Evolutionary conservation across 352 stramenopile species (phyloP), one percentile per base, ranked within the genome.

Genomic region (Pythium aquatile): DNA sequence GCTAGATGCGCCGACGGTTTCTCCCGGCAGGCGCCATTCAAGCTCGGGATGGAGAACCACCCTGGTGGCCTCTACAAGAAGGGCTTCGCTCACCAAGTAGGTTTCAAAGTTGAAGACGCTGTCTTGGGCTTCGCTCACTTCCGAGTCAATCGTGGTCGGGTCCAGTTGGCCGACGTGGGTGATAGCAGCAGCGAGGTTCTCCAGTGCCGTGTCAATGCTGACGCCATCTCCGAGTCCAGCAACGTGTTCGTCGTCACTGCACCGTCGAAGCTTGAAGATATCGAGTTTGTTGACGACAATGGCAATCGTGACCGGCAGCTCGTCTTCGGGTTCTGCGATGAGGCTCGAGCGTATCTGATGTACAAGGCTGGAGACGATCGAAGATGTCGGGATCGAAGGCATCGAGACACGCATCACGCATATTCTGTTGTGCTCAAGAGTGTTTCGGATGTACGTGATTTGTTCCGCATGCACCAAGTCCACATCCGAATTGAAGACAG

Each of bases 1-100:
- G 32, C 81, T 90, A 2, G 81, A 90, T 6, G 78, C 77, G 11
- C 81, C 78, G 9, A 90, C 68, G 1, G 78, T 88, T 35, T 78
- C 68, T 16, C 77, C 61, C 14, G 81, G 81, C 16, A 69, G 62
- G 14, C 68, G 65, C 80, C 80, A 87, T 11, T 46, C 28, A 8
- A 59, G n/a, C 2, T 77, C 67, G 3, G 77, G 75, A 13, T 84
- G 61, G 2, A 88, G 59, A 8, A 90, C n/a, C 5, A 88, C 69
- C 1, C 68, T 63, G 4, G 61, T 72, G 13, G 68, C 75, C 46
- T 90, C 79, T 10, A 90, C 68, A 8, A 90, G 61, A 5, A 90
- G 58, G 1, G 81, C 81, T 58, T 90, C 81, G 13, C 66, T 72
- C 35, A 88, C 77, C 13, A 90, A 62, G 55, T 87, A 90, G 17